These are phyloP conservation scores for Plenodomus tracheiphilus DNA, from an alignment of 2,329 filamentous ascomycete species.

Conservation along the genomic window DNA sequence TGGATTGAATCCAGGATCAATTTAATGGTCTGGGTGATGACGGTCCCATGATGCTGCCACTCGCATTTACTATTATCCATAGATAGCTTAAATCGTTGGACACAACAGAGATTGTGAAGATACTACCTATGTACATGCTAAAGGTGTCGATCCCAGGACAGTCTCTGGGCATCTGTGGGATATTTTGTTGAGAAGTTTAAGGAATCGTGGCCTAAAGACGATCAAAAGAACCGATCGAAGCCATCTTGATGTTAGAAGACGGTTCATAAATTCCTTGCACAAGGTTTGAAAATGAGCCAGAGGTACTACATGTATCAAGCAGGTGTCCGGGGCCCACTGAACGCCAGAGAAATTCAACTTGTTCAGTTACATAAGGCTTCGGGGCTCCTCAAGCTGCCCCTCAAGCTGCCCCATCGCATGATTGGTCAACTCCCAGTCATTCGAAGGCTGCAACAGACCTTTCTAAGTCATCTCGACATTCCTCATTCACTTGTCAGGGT, in stretches of 20 bases:
- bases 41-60: neutral
- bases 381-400: neutral
- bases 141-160: neutral
- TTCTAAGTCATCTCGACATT: neutral
- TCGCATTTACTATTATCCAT: conserved; percentile 6
- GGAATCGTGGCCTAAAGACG: neutral
- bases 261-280: neutral
- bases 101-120: conserved; percentile 5
- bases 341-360: neutral
- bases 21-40: too few species aligned
- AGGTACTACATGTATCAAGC: neutral
- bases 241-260: neutral
- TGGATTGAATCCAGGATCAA: neutral
- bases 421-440: neutral
- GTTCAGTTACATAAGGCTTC: neutral
- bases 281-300: neutral
- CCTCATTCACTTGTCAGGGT: conserved; percentile 6
- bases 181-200: conserved; percentile 1
- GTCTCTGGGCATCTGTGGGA: conserved; percentile 8
- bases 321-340: neutral
- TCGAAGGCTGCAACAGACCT: neutral
- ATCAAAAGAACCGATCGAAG: too few species aligned
- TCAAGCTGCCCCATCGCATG: neutral
- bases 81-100: neutral
- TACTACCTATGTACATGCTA: conserved; percentile 3